Percentiles rank a stretch among this genome's conserved stretches.
Conservation (phyloP, 352 stramenopile species). For the Globisporangium splendens region DNA sequence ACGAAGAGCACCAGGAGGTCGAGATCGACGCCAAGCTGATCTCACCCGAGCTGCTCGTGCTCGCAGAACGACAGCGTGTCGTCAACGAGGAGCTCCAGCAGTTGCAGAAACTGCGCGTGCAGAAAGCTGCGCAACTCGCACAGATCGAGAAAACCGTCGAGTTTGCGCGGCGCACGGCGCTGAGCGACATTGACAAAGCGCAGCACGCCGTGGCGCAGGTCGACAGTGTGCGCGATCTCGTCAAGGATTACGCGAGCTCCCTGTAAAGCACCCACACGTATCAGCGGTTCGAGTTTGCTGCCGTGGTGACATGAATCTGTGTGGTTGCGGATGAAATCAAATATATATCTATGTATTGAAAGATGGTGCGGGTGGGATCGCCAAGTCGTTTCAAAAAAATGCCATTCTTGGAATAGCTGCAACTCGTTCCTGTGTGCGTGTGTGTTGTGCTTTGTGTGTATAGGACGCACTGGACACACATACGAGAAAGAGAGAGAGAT, state of each 20-base stretch:
- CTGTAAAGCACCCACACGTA: not conserved
- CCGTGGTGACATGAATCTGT: too few species aligned
- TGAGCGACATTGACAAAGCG: constrained; percentile 3
- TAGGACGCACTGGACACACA: too few species aligned
- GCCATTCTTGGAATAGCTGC: too few species aligned
- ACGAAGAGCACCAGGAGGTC: not conserved
- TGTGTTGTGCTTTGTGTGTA: too few species aligned
- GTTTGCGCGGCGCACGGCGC: not conserved
- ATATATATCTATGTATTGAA: too few species aligned
- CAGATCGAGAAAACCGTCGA: constrained; percentile 1
- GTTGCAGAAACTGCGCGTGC: not conserved
- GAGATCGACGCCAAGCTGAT: not conserved
- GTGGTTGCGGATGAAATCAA: too few species aligned
- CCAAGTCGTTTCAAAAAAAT: too few species aligned
- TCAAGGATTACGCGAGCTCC: constrained; percentile 1
- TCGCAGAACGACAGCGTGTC: constrained; percentile 6
- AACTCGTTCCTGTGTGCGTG: too few species aligned
- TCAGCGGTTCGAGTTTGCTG: not conserved
- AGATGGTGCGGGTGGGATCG: too few species aligned
- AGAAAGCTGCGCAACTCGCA: constrained; percentile 1
- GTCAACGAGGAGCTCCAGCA: constrained; percentile 5
- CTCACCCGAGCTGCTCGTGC: constrained; percentile 8
- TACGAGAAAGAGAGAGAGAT: too few species aligned
- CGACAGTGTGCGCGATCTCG: constrained; percentile 1
- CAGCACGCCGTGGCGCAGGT: constrained; percentile 6